Base-by-base conservation (phyloP, 495 filamentous ascomycete species). In the Aspergillus asperescens region DNA sequence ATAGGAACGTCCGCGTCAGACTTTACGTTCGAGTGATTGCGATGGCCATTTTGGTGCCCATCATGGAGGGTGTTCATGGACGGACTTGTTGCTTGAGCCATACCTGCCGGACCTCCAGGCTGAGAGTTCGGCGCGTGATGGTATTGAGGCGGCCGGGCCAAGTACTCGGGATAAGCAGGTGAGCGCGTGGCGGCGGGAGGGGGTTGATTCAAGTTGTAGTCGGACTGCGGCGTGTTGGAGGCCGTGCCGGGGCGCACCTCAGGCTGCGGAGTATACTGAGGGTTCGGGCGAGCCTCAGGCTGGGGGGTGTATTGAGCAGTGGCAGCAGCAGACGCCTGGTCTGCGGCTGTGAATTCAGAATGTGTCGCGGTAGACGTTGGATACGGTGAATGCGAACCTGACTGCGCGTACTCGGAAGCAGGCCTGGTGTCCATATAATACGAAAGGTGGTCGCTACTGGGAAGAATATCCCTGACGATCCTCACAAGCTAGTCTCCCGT, bases 11-110 rank as follows among this genome's bases (percentile, higher is more conserved):
- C 84, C 82, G 80, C 79, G 90, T 95, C 86, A 95, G 89, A 92
- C 72, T 88, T 89, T 69, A 81, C 77, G 76, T 84, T 84, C 66
- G 82, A 75, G 63, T 78, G 75, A 63, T 72, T 75, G 71, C 77
- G 74, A 75, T 72, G 71, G 73, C 77, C 77, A 74, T 86, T 80
- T 78, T 80, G 78, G 72, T 81, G 80, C 64, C 77, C 79, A 71
- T 81, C 83, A 85, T 86, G 82, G 78, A 81, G 79, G 76, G 86
- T 76, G 81, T 81, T 79, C 78, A 85, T 81, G 70, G 87, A 94
- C 90, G 88, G 87, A 96, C 90, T 96, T 86, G 86, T 84, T 85
- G 89, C 77, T 87, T 95, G 88, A 80, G 89, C 88, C 92, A 95
- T 96, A 84, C 83, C 84, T 84, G 85, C 87, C 75, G 84, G 83